Base-by-base conservation (phyloP, 2,329 filamentous ascomycete genomes). In the Aspergillus awamori region DNA sequence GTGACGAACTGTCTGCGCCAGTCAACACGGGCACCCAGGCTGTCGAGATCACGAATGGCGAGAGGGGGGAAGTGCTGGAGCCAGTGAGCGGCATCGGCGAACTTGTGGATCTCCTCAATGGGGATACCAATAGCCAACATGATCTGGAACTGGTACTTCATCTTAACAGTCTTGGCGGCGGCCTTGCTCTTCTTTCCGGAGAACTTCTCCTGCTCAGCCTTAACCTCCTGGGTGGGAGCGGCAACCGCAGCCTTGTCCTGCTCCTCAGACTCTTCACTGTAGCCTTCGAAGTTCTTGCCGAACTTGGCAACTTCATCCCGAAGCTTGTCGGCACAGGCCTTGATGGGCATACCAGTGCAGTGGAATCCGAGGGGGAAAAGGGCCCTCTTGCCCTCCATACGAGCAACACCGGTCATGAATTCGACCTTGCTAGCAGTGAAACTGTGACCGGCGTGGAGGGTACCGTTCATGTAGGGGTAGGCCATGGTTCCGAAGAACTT, bases 291-390 rank as follows among this genome's bases (percentile, higher is more conserved):
- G 72, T 93, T 88, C 74, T 89, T 81, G 22, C 95, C 95, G 72
- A 98, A 99, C 80, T 90, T 83, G 78, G 91, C 87, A 59, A 98
- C 89, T 80, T 99, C 95, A 64, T 92, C 88, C 61, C 89, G 87
- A 49, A 99, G 86, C 83, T 98, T 98, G 82, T 99, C 94, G 58
- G 95, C 93, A 72, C 92, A 96, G 5, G 95, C 93, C 80, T 97
- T 97, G 83, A 99, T 99, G 49, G 93, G 93, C 89, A 99, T 96
- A 70, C 95, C 95, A 0, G 94, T 98, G 80, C 90, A 92, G 83
- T 99, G 95, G 82, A 93, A 99, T 33, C 94, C 95, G 73, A 95
- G 89, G 60, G 95, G 95, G 76, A 95, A 97, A 57, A 98, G 83
- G 60, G 89, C 84, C 57, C 89, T 85, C 82, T 94, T 94, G 72